Evolutionary conservation across 139 green algal species (phyloP), one percentile per base, ranked within the genome.

Genomic region (Microglena sp.): DNA sequence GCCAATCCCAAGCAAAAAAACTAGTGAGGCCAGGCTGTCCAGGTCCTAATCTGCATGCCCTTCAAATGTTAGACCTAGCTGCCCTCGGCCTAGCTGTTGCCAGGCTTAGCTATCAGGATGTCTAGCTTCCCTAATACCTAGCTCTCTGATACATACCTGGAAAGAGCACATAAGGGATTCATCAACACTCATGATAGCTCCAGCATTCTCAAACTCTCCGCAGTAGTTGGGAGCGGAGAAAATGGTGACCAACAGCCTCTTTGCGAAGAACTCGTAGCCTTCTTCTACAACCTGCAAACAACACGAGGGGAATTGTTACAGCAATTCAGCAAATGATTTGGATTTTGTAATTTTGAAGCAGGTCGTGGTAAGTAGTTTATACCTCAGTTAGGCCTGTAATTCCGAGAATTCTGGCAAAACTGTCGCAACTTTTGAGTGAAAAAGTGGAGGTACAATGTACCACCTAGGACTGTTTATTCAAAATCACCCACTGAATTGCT

Each of bases 101-200:
- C n/a, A n/a, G n/a, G n/a, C n/a, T n/a, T n/a, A n/a, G n/a, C n/a
- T n/a, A n/a, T n/a, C n/a, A n/a, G n/a, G n/a, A n/a, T n/a, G n/a
- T n/a, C n/a, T n/a, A n/a, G n/a, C n/a, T n/a, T n/a, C n/a, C n/a
- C n/a, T n/a, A n/a, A n/a, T n/a, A n/a, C n/a, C n/a, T n/a, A n/a
- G n/a, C n/a, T 53, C 43, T 53, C 18, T 18, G 43, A 63, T 53
- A 26, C 71, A 1, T 35, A 92, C 79, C 81, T 99, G 94, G 83
- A 99, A 99, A 2, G 88, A 96, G 82, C 94, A 99, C 94, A 99
- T 99, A n/a, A 99, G 85, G 18, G 91, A 99, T 55, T 99, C 92
- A 67, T 99, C 94, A 8, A 99, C 94, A 55, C 83, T 95, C 94
- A 99, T 99, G 90, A 99, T 99, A 1, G 94, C 94, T 2, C 94